Evolutionary conservation across 805 yeast genomes (phyloP), one percentile per base, ranked within the genome.

Genomic region (Metschnikowia peoriensis): DNA sequence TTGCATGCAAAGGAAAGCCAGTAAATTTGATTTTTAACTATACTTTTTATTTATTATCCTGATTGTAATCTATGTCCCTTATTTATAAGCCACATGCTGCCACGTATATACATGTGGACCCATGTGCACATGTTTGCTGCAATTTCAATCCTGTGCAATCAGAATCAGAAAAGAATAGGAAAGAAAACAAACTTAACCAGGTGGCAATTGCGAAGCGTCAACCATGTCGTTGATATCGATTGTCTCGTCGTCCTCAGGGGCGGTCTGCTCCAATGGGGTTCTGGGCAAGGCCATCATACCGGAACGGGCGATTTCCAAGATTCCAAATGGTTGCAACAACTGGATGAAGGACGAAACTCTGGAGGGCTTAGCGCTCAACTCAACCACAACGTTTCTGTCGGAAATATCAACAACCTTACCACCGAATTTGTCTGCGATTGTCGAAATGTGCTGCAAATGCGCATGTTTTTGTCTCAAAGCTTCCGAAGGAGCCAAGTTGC

Each of bases 271-370:
- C 61, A 91, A 74, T 41, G 97, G 97, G 46, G 98, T 89, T 81
- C 97, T 86, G 66, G 98, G 96, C 64, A 94, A 80, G 9, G 98
- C 99, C 93, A 94, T 91, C 96, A 93, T 89, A 75, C 99, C 99
- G 28, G 96, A 87, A 75, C 99, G 84, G 42, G 97, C 97, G 63
- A 93, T 88, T 74, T 94, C 99, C 65, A 94, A 80, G 53, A 94
- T 85, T 66, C 99, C 99, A 67, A 94, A 94, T 43, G 99, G 99
- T 69, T 90, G 94, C 66, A 92, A 78, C 67, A 94, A 82, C 57
- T 88, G 88, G 67, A 94, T 82, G 70, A 92, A 92, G 40, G 96
- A 84, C 42, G 93, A 78, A 58, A 94, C 80, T 71, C 97, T 84
- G 49, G 88, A 83, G 38, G 98, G 99, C 69, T 93, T 92, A 49